phyloP scores from a whole-genome alignment of 768 basidiomycete species.

The Russula abietina region DNA sequence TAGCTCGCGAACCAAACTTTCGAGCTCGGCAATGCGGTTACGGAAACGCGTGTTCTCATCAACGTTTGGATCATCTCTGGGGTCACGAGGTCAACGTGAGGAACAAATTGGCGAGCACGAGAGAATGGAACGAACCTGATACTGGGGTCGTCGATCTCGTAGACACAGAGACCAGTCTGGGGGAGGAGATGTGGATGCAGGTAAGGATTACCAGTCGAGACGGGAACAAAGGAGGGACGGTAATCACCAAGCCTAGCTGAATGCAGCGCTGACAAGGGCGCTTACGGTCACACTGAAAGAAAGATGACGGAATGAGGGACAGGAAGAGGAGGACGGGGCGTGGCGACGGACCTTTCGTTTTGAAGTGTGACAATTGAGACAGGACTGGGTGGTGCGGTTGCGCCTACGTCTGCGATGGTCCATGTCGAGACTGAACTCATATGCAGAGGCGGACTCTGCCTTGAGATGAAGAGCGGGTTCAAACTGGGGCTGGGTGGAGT shows the following conservation, averaged over 20 bases:
- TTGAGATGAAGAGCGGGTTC: constrained; percentile 36
- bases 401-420: constrained; percentile 80
- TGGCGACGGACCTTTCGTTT: constrained; percentile 69
- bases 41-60: constrained; percentile 82
- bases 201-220: neutral
- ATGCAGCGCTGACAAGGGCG: constrained; percentile 89
- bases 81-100: neutral
- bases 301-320: constrained; percentile 15
- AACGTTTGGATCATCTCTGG: constrained; percentile 79
- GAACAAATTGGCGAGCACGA: neutral
- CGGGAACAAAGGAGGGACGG: constrained; percentile 14
- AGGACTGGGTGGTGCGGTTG: constrained; percentile 87
- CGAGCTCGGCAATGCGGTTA: constrained; percentile 86
- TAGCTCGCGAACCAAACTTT: constrained; percentile 84
- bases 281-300: constrained; percentile 76
- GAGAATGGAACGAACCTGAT: constrained; percentile 47
- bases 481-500: constrained; percentile 15
- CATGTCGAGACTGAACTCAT: constrained; percentile 53
- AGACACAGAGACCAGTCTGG: constrained; percentile 90
- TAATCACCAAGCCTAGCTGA: constrained; percentile 70
- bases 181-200: constrained; percentile 11
- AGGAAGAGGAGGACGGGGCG: constrained; percentile 8
- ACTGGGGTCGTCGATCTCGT: constrained; percentile 88
- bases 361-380: constrained; percentile 86
- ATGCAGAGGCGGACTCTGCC: constrained; percentile 31